Base-by-base conservation (phyloP, 1,139 yeast species). In the Protomyces inundatus region DNA sequence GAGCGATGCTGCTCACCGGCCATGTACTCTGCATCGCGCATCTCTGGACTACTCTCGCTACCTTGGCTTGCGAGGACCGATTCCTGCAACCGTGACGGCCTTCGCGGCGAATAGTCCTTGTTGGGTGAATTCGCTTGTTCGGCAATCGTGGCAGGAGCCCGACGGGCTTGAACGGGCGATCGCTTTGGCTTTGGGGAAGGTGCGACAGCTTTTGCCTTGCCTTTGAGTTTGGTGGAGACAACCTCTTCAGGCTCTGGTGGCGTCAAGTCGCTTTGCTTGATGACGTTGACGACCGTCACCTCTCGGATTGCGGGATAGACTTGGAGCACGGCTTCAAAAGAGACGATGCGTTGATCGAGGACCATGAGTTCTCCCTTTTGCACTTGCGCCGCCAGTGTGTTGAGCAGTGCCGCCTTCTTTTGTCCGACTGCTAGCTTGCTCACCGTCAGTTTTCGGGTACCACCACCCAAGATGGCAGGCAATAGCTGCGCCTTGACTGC, bases 401-500 rank as follows among this genome's bases (percentile, higher is more conserved):
- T 23, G 23, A 58, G 56, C 30, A 52, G 30, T 23, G 32, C 36
- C 1, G 62, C 40, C 32, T 52, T 58, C 23, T 35, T 40, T n/a
- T 30, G 35, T 12, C 62, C 62, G 2, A 9, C 35, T 14, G 62
- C 40, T 9, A 50, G 34, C 33, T 55, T 39, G 36, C 46, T 48
- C 9, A 58, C 46, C 12, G 37, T 52, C 34, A 58, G 23, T 23
- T 58, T 58, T 12, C 62, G 42, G 2, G 62, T 52, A 34, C 62
- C 62, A 10, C 62, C 62, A 14, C 62, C 62, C 6, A 58, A 46
- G 39, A 58, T 51, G n/a, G 55, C 54, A n/a, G 62, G 62, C 40
- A 58, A 32, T 6, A 58, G 6, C 32, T 50, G 42, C 12, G 62
- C 42, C 50, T 34, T 52, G 7, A 33, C 39, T 7, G 56, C 62